Evolutionary conservation across 1,284 basidiomycete species (phyloP).

Genomic region (Cutaneotrichosporon cyanovorans): DNA sequence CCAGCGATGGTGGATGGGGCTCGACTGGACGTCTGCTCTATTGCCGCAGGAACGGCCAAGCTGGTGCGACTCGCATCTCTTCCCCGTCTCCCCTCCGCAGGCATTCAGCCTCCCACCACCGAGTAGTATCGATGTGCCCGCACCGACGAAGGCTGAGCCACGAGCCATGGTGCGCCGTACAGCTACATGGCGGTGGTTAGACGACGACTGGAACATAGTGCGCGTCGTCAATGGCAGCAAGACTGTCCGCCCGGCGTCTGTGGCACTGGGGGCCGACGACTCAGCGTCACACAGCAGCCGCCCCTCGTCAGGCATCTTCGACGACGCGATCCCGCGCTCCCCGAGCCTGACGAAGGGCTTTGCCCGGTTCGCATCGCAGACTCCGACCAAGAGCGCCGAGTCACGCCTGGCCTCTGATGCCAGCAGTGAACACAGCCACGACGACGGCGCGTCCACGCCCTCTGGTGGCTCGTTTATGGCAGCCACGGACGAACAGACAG

Average conservation of each 20-base stretch:
- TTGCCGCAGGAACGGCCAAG: conserved; percentile 82
- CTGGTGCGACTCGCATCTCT: conserved; percentile 56
- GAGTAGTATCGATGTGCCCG: conserved; percentile 48
- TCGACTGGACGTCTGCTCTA: conserved; percentile 84
- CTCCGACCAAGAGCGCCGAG: conserved; percentile 17
- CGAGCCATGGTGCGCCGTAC: conserved; percentile 54
- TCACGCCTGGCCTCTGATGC: conserved; percentile 11
- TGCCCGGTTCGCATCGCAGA: not conserved
- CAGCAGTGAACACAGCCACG: conserved; percentile 14
- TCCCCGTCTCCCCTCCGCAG: conserved; percentile 50
- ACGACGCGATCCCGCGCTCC: conserved; percentile 14
- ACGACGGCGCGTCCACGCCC: not conserved
- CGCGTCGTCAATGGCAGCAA: conserved; percentile 1
- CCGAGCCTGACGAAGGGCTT: conserved; percentile 39
- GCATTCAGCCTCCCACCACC: conserved; percentile 42
- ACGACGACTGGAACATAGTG: conserved; percentile 70
- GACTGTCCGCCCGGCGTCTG: not conserved
- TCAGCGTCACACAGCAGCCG: conserved; percentile 1
- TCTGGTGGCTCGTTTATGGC: conserved; percentile 1
- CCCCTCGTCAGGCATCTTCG: conserved; percentile 18
- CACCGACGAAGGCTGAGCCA: conserved; percentile 34
- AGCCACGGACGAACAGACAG: conserved; percentile 52
- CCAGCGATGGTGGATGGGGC: conserved; percentile 71
- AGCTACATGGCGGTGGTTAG: conserved; percentile 77
- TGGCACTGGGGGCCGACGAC: not conserved